phyloP scores from a whole-genome alignment of 148 eudicot species.

The Fagopyrum esculentum region DNA sequence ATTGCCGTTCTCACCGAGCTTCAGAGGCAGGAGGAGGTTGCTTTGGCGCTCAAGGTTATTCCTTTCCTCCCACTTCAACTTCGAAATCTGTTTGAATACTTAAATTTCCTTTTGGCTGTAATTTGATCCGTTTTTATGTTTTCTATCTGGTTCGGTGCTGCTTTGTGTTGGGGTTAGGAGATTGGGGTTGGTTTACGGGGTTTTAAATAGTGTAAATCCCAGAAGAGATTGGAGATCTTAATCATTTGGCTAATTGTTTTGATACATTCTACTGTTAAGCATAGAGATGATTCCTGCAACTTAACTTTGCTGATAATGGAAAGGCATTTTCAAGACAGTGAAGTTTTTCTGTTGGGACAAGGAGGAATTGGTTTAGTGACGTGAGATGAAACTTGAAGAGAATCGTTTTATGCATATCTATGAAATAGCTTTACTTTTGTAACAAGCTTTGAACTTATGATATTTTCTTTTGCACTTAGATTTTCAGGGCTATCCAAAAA shows the following conservation, averaged over 20 bases:
- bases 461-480: slow-evolving; percentile 27
- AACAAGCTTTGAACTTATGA: background rate
- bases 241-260: background rate
- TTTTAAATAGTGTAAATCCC: too few relatives aligned
- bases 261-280: background rate
- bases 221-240: background rate
- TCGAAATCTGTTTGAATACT: background rate
- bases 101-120: background rate
- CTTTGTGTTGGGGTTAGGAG: background rate
- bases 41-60: slow-evolving; percentile 74
- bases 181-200: too few relatives aligned
- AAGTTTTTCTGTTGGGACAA: background rate
- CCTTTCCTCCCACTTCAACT: background rate
- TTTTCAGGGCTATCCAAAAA: slow-evolving; percentile 68
- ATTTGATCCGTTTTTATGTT: background rate
- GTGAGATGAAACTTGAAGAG: background rate
- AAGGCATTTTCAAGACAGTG: background rate
- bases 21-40: slow-evolving; percentile 66
- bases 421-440: background rate
- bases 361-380: background rate
- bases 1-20: slow-evolving; percentile 78
- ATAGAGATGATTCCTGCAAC: background rate
- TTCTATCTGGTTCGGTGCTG: background rate
- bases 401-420: background rate
- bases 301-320: background rate